phyloP scores from a whole-genome alignment of 1,284 basidiomycete species.

The Phlebopus sp. region DNA sequence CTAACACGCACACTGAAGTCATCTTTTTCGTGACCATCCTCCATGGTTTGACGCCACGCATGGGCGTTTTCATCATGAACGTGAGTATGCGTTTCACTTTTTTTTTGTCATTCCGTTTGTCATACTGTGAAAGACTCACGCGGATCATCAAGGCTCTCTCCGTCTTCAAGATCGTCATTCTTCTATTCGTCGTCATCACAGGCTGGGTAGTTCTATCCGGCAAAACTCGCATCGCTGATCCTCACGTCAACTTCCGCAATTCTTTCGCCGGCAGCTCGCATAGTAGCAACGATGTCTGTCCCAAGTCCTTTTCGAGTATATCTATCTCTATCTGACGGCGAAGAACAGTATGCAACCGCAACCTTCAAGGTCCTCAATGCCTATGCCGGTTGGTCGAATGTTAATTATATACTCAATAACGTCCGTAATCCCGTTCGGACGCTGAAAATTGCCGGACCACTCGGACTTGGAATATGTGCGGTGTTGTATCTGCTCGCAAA shows the following conservation, averaged over 20 bases:
- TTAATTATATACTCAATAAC: constrained; percentile 55
- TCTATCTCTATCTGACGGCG: neutral
- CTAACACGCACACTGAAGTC: constrained; percentile 24
- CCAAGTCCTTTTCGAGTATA: neutral
- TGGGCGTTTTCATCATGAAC: constrained; percentile 50
- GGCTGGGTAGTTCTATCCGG: constrained; percentile 54
- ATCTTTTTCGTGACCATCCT: constrained; percentile 44
- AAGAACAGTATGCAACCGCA: constrained; percentile 51
- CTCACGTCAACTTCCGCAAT: constrained; percentile 44
- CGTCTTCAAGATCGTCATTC: constrained; percentile 27
- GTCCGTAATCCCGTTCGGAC: constrained; percentile 51
- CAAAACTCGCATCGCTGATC: constrained; percentile 40
- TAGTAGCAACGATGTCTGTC: constrained; percentile 40
- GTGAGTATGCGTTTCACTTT: constrained; percentile 21
- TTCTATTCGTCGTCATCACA: constrained; percentile 24
- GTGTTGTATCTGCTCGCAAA: constrained; percentile 51
- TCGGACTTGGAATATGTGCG: constrained; percentile 47
- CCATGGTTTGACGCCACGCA: constrained; percentile 44
- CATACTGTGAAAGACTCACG: neutral
- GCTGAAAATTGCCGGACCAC: constrained; percentile 52
- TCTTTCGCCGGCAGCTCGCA: constrained; percentile 49
- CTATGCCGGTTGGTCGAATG: constrained; percentile 54
- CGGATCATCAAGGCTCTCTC: constrained; percentile 10
- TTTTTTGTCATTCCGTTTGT: neutral
- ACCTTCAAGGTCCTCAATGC: constrained; percentile 56